A percentile compares a stretch with the other conserved stretches of the same genome.
Conservation (phyloP, 352 stramenopile genomes). For the Phytophthora brassicae region DNA sequence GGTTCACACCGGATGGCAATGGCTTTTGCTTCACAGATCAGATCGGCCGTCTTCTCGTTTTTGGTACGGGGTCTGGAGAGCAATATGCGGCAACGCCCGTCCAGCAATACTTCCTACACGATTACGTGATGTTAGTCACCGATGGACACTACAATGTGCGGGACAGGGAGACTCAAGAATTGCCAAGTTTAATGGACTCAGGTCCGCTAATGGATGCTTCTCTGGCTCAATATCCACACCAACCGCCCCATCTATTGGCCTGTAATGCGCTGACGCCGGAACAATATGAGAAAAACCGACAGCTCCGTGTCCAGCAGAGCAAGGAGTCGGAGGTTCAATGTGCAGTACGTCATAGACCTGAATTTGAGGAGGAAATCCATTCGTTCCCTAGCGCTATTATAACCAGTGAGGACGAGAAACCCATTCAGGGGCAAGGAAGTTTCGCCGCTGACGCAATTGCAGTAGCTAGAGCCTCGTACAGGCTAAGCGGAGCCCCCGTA, state of each 20-base stretch:
- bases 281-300: constrained; percentile 66
- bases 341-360: constrained; percentile 49
- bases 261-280: constrained; percentile 37
- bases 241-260: constrained; percentile 65
- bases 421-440: neutral
- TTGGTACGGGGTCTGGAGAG: constrained; percentile 73
- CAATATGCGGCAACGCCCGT: constrained; percentile 59
- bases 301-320: constrained; percentile 62
- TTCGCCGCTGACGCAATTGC: constrained; percentile 24
- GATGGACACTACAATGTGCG: constrained; percentile 89
- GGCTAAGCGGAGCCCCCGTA: constrained; percentile 73
- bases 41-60: constrained; percentile 77
- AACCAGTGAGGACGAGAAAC: constrained; percentile 13
- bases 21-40: constrained; percentile 83
- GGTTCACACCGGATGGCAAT: constrained; percentile 67
- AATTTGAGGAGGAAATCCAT: constrained; percentile 46
- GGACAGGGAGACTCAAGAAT: constrained; percentile 84
- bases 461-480: constrained; percentile 52
- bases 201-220: constrained; percentile 79
- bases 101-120: constrained; percentile 90
- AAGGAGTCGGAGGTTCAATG: constrained; percentile 70
- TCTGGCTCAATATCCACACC: constrained; percentile 67
- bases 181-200: constrained; percentile 84
- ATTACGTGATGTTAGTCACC: constrained; percentile 89
- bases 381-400: constrained; percentile 57